Base-by-base conservation (phyloP, 768 basidiomycete genomes). In the Russula vinacea region DNA sequence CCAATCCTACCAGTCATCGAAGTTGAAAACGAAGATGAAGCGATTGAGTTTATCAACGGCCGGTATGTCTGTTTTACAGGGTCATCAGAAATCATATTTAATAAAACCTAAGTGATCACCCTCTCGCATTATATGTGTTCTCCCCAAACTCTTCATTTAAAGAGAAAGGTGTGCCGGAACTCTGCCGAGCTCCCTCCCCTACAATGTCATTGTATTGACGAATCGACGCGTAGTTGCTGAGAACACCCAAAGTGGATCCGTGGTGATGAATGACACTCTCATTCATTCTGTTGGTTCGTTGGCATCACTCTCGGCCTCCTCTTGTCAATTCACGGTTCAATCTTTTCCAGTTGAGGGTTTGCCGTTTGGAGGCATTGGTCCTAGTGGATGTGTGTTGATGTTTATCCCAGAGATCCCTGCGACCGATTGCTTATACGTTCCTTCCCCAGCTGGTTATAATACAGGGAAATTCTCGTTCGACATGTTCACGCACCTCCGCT, bases 91-190 rank as follows among this genome's bases (percentile, higher is more conserved):
- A 56, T 17, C 32, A 22, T 33, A 52, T 14, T 60, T 61, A 49
- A 58, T 35, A 37, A 26, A 22, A 47, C n/a, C 29, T 14, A 62
- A 89, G 88, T 40, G 87, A 88, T 44, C 81, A 88, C 62, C 90
- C 93, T 5, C 80, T 94, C 19, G 82, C 85, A 2, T 74, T 94
- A 10, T 93, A 94, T 69, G 83, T 90, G 40, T 94, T 94, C 75
- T 80, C 88, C 1, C 76, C 82, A 64, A 82, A 87, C 66, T 62
- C 77, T 1, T 74, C 74, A 22, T 79, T 86, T 70, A 89, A 89
- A 74, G 72, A 78, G 26, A 87, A 86, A 74, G 83, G 89, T 85
- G 58, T 29, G 56, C 42, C n/a, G 29, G 29, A 8, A 35, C 4
- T 24, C 74, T 61, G 74, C 62, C 50, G 22, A 8, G 32, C n/a